Conservation (phyloP, 768 basidiomycete species). For the Filobasidium floriforme region DNA sequence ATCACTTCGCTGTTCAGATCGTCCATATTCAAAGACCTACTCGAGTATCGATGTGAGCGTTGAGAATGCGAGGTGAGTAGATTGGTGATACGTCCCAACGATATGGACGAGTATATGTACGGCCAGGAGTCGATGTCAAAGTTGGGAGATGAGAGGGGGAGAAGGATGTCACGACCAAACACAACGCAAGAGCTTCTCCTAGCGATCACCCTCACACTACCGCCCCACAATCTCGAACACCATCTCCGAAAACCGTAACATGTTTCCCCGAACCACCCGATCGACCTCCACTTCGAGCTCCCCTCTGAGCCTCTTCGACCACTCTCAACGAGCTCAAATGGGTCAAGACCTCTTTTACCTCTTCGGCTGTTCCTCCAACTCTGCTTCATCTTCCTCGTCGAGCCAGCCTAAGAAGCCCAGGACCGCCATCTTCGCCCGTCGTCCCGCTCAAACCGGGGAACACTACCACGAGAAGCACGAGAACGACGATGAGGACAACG, state of each 20-base stretch:
- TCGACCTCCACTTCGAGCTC: neutral
- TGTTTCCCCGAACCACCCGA: neutral
- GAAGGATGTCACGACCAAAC: too few relatives aligned
- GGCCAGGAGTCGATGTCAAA: too few relatives aligned
- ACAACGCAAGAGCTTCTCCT: too few relatives aligned
- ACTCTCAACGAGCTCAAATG: constrained; percentile 5
- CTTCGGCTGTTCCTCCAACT: neutral
- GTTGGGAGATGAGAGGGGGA: too few relatives aligned
- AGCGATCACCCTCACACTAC: too few relatives aligned
- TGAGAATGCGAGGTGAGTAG: neutral
- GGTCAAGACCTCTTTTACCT: neutral
- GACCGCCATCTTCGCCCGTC: too few relatives aligned
- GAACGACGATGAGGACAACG: neutral
- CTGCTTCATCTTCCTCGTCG: neutral
- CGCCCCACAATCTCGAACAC: neutral
- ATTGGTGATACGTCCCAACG: neutral
- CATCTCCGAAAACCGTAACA: neutral
- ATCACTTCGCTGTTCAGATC: neutral
- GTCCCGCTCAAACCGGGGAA: neutral
- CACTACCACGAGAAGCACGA: too few relatives aligned
- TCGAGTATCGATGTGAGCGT: neutral
- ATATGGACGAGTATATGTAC: too few relatives aligned
- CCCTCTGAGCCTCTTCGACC: neutral
- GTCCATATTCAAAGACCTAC: neutral
- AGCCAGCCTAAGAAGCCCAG: too few relatives aligned